Conservation (phyloP, 371 early-diverging fungal genomes). For the Mortierella sp. region DNA sequence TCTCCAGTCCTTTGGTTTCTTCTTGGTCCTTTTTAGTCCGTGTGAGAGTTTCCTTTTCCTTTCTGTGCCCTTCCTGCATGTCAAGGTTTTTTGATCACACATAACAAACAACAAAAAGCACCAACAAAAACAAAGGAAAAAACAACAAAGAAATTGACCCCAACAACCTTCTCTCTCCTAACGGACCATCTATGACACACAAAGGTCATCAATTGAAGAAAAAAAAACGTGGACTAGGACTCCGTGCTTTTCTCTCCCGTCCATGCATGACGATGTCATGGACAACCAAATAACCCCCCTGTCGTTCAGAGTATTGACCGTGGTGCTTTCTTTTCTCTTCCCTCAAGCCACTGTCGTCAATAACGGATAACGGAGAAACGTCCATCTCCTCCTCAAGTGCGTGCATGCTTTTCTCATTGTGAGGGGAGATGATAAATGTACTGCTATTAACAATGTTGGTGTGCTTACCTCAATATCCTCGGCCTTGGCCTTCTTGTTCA, state of each 20-base stretch:
- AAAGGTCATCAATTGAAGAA: neutral
- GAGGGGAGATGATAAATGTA: neutral
- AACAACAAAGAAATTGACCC: neutral
- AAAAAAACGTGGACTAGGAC: slow-evolving; percentile 12
- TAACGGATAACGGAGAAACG: neutral
- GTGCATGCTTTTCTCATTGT: neutral
- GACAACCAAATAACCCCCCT: neutral
- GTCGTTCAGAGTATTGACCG: neutral
- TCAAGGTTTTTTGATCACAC: neutral
- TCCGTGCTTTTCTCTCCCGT: slow-evolving; percentile 6
- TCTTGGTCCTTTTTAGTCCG: neutral
- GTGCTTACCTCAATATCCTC: slow-evolving; percentile 55
- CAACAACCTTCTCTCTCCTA: neutral
- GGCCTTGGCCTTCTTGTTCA: slow-evolving; percentile 32
- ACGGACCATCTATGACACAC: neutral
- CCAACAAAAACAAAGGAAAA: neutral
- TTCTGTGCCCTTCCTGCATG: neutral
- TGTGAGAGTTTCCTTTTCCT: neutral
- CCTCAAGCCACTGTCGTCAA: neutral
- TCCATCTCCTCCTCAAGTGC: neutral
- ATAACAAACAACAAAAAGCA: neutral
- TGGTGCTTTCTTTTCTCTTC: neutral
- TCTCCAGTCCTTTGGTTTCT: neutral
- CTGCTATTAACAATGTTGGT: neutral
- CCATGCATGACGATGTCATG: slow-evolving; percentile 9